Conservation (phyloP, 1,284 basidiomycete genomes). For the Athelia psychrophila region DNA sequence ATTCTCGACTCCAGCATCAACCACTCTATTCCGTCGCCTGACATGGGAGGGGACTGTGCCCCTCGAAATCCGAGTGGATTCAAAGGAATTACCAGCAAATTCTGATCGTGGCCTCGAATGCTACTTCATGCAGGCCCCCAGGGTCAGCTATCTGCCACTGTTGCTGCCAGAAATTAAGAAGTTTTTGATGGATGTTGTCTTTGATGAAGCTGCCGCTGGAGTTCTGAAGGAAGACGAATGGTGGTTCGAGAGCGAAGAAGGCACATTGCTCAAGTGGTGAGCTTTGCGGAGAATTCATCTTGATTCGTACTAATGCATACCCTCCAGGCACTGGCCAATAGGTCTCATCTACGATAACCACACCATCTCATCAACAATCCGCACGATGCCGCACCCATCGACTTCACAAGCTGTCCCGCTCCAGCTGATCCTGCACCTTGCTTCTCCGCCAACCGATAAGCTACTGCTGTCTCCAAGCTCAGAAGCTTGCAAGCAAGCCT, state of each 20-base stretch:
- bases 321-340: conserved; percentile 89
- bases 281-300: not conserved
- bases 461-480: conserved; percentile 75
- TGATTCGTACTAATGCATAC: not conserved
- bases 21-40: conserved; percentile 75
- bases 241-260: conserved; percentile 91
- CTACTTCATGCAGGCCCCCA: conserved; percentile 83
- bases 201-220: conserved; percentile 77
- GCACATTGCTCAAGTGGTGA: conserved; percentile 78
- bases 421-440: conserved; percentile 80
- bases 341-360: conserved; percentile 89
- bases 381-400: conserved; percentile 39
- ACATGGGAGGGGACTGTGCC: conserved; percentile 87
- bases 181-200: conserved; percentile 86
- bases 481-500: conserved; percentile 86
- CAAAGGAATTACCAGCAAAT: conserved; percentile 82
- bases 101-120: conserved; percentile 84
- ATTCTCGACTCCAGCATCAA: conserved; percentile 52
- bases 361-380: conserved; percentile 57
- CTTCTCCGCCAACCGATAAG: conserved; percentile 81
- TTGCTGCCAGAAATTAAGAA: conserved; percentile 82
- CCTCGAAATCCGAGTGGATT: conserved; percentile 79
- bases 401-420: conserved; percentile 56
- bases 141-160: conserved; percentile 90
- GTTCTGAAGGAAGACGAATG: conserved; percentile 81